A percentile compares a stretch with the other conserved stretches of the same genome.
phyloP scores from a whole-genome alignment of 2,329 filamentous ascomycete genomes.

The Cladorrhinum sp. region DNA sequence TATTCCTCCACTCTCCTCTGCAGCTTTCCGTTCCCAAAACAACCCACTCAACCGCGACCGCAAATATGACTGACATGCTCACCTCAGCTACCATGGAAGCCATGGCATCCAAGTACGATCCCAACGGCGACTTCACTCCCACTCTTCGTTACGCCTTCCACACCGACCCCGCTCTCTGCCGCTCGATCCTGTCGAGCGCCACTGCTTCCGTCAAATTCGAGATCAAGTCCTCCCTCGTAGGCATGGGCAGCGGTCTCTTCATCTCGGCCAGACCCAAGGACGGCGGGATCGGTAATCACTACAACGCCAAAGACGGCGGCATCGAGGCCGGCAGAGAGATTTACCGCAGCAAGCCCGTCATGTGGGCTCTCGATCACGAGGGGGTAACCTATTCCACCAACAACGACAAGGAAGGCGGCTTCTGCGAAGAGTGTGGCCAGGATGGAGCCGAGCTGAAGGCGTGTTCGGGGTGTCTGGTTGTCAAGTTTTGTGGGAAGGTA shows the following conservation, averaged over 20 bases:
- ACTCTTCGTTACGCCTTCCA: constrained; percentile 16
- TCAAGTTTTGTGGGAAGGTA: constrained; percentile 32
- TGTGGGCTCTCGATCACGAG: constrained; percentile 20
- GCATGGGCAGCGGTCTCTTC: constrained; percentile 30
- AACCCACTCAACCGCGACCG: background rate
- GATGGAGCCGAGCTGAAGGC: constrained; percentile 14
- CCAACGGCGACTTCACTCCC: constrained; percentile 10
- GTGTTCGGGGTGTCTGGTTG: constrained; percentile 28
- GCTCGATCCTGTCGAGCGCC: constrained; percentile 7
- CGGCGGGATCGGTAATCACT: too few species aligned
- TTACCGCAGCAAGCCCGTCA: constrained; percentile 24
- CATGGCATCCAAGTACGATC: background rate
- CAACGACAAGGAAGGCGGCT: background rate
- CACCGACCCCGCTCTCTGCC: constrained; percentile 15
- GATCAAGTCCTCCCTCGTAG: constrained; percentile 24
- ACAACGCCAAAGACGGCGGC: background rate
- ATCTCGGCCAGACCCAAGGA: background rate
- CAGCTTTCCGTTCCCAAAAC: too few species aligned
- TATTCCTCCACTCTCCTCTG: too few species aligned
- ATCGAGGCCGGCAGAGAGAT: constrained; percentile 28
- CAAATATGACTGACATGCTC: background rate
- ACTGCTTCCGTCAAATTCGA: constrained; percentile 11
- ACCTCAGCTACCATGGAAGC: background rate
- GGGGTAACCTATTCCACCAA: background rate
- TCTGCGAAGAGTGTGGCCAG: constrained; percentile 32